Conservation (phyloP, 345 rosid genomes). For the Gossypium australe region DNA sequence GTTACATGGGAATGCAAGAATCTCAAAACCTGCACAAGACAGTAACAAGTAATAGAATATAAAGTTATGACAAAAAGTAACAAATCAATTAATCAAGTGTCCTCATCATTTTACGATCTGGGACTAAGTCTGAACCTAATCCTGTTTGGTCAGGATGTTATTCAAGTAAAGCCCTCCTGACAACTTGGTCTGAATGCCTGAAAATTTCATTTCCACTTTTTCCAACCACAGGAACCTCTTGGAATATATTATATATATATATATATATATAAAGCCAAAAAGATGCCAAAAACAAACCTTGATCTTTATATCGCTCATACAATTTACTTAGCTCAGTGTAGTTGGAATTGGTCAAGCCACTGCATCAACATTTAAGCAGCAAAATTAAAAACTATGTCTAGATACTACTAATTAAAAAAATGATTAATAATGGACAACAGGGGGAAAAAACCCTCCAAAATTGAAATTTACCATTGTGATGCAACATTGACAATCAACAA, state of each 20-base stretch:
- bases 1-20: conserved; percentile 89
- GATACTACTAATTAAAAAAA: no score
- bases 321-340: conserved; percentile 79
- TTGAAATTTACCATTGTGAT: conserved; percentile 63
- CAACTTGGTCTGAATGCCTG: no score
- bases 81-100: background rate
- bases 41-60: background rate
- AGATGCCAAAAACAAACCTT: conserved; percentile 40
- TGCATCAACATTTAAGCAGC: conserved; percentile 26
- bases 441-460: background rate
- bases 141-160: no score
- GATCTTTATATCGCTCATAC: conserved; percentile 74
- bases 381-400: background rate
- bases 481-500: conserved; percentile 94
- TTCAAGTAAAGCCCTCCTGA: no score
- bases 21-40: conserved; percentile 58
- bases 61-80: background rate
- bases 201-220: no score
- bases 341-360: conserved; percentile 92
- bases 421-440: no score
- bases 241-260: background rate
- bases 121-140: no score
- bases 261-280: background rate
- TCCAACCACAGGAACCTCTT: no score
- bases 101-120: no score